Evolutionary conservation across 2,329 filamentous ascomycete genomes (phyloP).

Genomic region (Dactylonectria macrodidyma): DNA sequence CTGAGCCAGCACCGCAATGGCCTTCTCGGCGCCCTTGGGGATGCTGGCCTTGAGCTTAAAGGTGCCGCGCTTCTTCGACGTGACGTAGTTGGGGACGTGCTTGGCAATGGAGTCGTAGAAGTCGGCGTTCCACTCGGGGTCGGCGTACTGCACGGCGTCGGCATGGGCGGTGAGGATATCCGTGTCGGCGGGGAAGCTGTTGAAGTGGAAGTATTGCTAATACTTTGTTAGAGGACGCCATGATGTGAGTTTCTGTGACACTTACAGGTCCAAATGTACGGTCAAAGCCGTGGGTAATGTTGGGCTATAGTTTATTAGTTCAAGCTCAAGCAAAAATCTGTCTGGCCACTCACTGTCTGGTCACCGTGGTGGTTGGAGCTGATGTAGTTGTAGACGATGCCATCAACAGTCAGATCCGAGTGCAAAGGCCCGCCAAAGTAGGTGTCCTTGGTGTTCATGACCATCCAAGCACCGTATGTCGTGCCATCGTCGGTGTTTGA

Average conservation of each 20-base stretch:
- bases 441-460: constrained; percentile 75
- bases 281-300: constrained; percentile 76
- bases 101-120: constrained; percentile 76
- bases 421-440: constrained; percentile 75
- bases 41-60: constrained; percentile 66
- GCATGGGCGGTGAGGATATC: constrained; percentile 63
- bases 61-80: constrained; percentile 64
- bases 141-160: constrained; percentile 68
- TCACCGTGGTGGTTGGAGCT: constrained; percentile 75
- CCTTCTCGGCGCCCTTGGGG: constrained; percentile 64
- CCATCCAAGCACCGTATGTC: constrained; percentile 73
- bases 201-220: constrained; percentile 73
- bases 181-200: constrained; percentile 63
- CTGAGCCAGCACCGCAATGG: constrained; percentile 67
- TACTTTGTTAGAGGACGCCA: constrained; percentile 12
- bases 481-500: constrained; percentile 62
- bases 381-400: constrained; percentile 76
- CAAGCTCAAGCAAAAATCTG: fast-evolving
- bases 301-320: constrained; percentile 57
- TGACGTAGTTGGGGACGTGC: constrained; percentile 71
- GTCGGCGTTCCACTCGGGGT: constrained; percentile 67
- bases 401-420: constrained; percentile 75
- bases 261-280: constrained; percentile 72
- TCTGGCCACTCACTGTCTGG: constrained; percentile 56
- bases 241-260: not conserved